Percentiles rank a stretch among this genome's conserved stretches.
Evolutionary conservation across 1,284 basidiomycete genomes (phyloP).

Genomic region (Peniophora sp.): DNA sequence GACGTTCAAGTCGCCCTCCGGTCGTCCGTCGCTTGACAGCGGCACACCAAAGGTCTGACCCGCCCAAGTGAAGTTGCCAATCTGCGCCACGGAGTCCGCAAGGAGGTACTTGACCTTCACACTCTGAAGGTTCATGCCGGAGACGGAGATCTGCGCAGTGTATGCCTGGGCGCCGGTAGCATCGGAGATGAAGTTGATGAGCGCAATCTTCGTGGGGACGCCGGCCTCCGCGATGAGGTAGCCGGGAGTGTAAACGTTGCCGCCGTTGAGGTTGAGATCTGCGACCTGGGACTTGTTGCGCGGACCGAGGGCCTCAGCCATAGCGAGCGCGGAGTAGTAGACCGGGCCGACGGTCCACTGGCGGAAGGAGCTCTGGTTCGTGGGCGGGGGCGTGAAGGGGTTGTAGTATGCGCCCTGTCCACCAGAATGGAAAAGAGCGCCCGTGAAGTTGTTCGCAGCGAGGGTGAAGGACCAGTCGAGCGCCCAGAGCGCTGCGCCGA

Average conservation of each 20-base stretch:
- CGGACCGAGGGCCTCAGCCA: not conserved
- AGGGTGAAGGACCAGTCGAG: constrained; percentile 54
- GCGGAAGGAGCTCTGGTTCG: constrained; percentile 47
- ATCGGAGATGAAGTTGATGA: not conserved
- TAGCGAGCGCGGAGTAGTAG: not conserved
- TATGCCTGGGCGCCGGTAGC: not conserved
- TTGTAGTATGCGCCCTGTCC: constrained; percentile 26
- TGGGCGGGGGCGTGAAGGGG: constrained; percentile 39
- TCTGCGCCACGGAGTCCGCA: not conserved
- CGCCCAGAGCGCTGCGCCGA: constrained; percentile 42
- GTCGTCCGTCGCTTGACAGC: constrained; percentile 37
- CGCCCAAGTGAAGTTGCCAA: not conserved
- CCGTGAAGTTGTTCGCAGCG: constrained; percentile 28
- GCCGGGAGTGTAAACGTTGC: not conserved
- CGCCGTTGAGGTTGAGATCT: not conserved
- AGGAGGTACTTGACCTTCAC: not conserved
- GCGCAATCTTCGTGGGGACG: not conserved
- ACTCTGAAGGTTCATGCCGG: not conserved
- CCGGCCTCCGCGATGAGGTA: not conserved
- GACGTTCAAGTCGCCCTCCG: constrained; percentile 32
- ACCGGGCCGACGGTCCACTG: constrained; percentile 27
- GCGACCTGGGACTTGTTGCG: not conserved
- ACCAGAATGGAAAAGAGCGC: constrained; percentile 32
- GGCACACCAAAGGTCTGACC: constrained; percentile 30
- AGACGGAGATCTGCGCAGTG: not conserved